Evolutionary conservation across 129 eudicot genomes (phyloP), one percentile per base, ranked within the genome.

Genomic region (Tagetes erecta): DNA sequence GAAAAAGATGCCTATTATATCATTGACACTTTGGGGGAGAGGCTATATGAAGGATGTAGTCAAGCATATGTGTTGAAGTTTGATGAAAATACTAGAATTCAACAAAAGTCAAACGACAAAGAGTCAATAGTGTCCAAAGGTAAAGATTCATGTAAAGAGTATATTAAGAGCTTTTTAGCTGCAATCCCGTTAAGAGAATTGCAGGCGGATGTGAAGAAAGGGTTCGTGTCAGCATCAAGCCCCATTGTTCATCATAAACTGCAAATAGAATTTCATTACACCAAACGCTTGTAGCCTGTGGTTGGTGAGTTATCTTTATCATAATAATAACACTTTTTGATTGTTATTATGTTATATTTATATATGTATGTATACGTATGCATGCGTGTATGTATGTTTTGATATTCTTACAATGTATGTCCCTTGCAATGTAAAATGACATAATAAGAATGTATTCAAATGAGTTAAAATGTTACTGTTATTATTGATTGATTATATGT

Each of bases 81-180:
- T 36, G 87, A 87, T 57, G 39, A 55, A 44, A 76, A 87, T 42
- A 82, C 92, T 20, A 55, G 53, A 45, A 87, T 87, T 33, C 70
- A 40, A 41, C 80, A 5, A 12, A 27, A 68, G 39, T 70, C 78
- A 3, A 31, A 4, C 1, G 77, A 82, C 59, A 50, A 38, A 40
- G n/a, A 75, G 53, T 56, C 80, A 82, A 49, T 80, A 68, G 69
- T 86, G 45, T 81, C 84, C 33, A 72, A 70, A 67, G 97, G 97
- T 55, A 91, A 84, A 84, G 90, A 88, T 14, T 83, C 88, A 3
- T 91, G 97, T 74, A 91, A 84, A 83, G 96, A 91, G 86, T 91
- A 91, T 78, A 84, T 88, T 3, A 91, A 91, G 85, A 84, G 77
- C 52, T 91, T 91, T 78, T 77, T 91, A 80, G 96, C 97, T 72